Evolutionary conservation across 2,329 filamentous ascomycete species (phyloP), one percentile per base, ranked within the genome.

Genomic region (Penicillium thymicola): DNA sequence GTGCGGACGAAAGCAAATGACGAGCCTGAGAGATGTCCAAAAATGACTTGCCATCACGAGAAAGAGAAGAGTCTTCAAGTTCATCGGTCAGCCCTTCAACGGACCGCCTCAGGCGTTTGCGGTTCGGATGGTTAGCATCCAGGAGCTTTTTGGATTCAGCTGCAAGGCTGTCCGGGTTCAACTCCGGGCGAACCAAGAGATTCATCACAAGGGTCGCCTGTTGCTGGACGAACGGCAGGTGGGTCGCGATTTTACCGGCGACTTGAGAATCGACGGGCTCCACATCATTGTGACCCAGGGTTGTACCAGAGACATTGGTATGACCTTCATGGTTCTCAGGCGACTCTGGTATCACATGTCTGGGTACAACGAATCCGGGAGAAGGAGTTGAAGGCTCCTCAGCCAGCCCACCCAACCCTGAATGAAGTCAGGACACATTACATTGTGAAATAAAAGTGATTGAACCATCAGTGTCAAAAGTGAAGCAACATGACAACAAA

Each of bases 251-350:
- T 16, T 55, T 41, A 5, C 34, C 21, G 18, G 34, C 41, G 13
- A 46, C 27, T n/a, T 46, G 48, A 11, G 2, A 68, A 18, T 59
- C 54, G 5, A 70, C 67, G 0, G 68, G 65, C 10, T 72, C 72
- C 16, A 58, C 56, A 25, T 62, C 57, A 7, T 55, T n/a, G 63
- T 65, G 18, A 58, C 60, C 21, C 68, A 54, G 32, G 1, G 72
- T 75, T 7, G 70, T 72, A 4, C 72, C 72, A 16, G 73, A 72
- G 41, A 74, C 68, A 51, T 72, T 70, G 51, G 54, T 61, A 36
- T 63, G 60, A 44, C 69, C 70, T 34, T 72, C 71, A 21, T 51
- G 57, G 16, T 57, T 60, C 6, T 58, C 62, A 0, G 65, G 65
- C 9, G 67, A 67, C 28, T 67, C 66, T n/a, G 59, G 61, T 5